Base-by-base conservation (phyloP, 257 asterid genomes). In the Plantago major region DNA sequence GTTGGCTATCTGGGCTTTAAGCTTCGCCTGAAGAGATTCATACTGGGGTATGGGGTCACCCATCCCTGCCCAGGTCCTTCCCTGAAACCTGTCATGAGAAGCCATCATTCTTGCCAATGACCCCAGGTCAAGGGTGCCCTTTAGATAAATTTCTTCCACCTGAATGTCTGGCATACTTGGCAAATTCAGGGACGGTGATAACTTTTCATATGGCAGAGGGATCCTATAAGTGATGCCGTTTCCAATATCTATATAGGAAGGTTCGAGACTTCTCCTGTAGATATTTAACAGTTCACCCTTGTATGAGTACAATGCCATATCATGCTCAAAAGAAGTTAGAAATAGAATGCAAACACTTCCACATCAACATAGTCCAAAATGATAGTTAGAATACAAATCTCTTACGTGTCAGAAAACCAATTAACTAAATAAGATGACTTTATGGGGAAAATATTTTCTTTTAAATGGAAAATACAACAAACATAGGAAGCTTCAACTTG, bases 61-160 rank as follows among this genome's bases (percentile, higher is more conserved):
- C 88, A 89, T 79, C 48, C 93, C 95, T 55, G 78, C 75, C 69
- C 76, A 78, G 71, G 70, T 79, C 73, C 86, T 79, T 37, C 72
- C 74, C 72, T 77, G 80, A 65, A 82, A 77, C 76, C 76, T 78
- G 66, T 63, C 81, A 67, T 87, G 92, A 63, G 95, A 74, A 76
- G 88, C 82, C 97, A 93, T 89, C 96, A 93, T 89, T 69, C 90
- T 78, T 66, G 88, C 96, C 79, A 93, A 75, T 44, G 99, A 87
- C 50, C 96, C 93, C 83, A 93, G 80, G 74, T 93, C 99, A 67
- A 93, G 99, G 74, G 99, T 87, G 45, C 99, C 97, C 87, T 82
- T 85, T 60, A 93, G 82, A 83, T 83, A 93, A 85, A 82, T 79
- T 69, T 93, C 99, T 69, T 87, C 96, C 62, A 93, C 95, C 61